Percentiles rank a stretch among this genome's conserved stretches.
phyloP scores from a whole-genome alignment of 371 early-diverging fungal genomes.

The Entomophthora muscae region DNA sequence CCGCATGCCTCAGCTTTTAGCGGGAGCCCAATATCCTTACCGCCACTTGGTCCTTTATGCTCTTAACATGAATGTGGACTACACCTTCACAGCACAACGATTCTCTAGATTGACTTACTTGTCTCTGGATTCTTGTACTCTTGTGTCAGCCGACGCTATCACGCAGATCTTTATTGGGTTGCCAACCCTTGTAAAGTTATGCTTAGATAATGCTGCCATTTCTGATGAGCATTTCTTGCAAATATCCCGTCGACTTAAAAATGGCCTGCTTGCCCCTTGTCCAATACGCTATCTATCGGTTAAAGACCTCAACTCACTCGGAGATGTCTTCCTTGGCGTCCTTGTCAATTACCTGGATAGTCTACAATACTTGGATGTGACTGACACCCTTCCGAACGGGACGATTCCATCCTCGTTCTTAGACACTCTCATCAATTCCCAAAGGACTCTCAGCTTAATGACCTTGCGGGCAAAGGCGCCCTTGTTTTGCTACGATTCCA shows the following conservation, averaged over 20 bases:
- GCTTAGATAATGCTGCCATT: background rate
- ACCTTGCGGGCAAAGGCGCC: background rate
- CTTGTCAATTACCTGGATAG: background rate
- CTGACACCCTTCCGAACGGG: background rate
- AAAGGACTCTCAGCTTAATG: background rate
- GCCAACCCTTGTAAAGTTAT: background rate
- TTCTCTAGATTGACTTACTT: background rate
- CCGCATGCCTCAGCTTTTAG: conserved; percentile 3
- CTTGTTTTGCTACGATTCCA: background rate
- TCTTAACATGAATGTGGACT: conserved; percentile 1
- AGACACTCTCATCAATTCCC: background rate
- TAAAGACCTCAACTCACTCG: background rate
- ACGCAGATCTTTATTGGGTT: background rate
- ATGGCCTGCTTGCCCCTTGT: conserved; percentile 12
- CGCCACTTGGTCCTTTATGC: background rate
- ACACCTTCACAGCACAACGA: background rate
- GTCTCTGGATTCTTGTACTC: background rate
- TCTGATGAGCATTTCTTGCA: conserved; percentile 14
- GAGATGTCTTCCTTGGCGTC: background rate
- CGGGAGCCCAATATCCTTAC: background rate
- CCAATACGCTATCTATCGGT: background rate
- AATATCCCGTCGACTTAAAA: conserved; percentile 43
- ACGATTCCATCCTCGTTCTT: background rate
- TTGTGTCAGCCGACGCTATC: background rate
- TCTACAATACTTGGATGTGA: background rate